Conservation (phyloP, 371 early-diverging fungal species). For the Batkoa obscura region DNA sequence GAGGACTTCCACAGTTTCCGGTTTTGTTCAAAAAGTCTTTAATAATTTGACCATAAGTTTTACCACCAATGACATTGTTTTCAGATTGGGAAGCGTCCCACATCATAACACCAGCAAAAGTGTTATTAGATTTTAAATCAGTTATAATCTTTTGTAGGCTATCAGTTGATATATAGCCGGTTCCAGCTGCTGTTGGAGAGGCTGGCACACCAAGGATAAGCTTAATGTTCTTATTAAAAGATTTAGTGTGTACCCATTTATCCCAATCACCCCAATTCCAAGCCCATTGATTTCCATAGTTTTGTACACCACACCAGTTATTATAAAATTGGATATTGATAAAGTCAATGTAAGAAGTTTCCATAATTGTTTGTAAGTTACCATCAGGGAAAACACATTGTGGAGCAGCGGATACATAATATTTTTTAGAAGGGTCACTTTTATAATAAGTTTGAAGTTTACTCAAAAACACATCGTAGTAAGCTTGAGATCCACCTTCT, state of each 20-base stretch:
- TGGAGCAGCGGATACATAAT: conserved; percentile 49
- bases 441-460: conserved; percentile 24
- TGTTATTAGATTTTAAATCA: conserved; percentile 8
- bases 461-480: conserved; percentile 22
- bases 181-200: conserved; percentile 26
- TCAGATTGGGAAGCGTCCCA: conserved; percentile 26
- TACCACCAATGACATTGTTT: background rate
- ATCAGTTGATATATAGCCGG: conserved; percentile 23
- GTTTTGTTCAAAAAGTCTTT: background rate
- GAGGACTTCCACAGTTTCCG: background rate
- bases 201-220: conserved; percentile 39
- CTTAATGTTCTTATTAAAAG: conserved; percentile 34
- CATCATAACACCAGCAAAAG: conserved; percentile 17
- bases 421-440: conserved; percentile 17
- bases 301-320: conserved; percentile 33
- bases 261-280: conserved; percentile 44
- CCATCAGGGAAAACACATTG: conserved; percentile 45
- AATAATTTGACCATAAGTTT: background rate
- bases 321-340: conserved; percentile 60
- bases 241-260: conserved; percentile 26
- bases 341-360: conserved; percentile 13
- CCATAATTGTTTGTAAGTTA: conserved; percentile 10
- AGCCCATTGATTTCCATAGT: conserved; percentile 11
- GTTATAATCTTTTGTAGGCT: conserved; percentile 20
- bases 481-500: conserved; percentile 31